Base-by-base conservation (phyloP, 208 protist genomes). In the Trypanosoma mega region DNA sequence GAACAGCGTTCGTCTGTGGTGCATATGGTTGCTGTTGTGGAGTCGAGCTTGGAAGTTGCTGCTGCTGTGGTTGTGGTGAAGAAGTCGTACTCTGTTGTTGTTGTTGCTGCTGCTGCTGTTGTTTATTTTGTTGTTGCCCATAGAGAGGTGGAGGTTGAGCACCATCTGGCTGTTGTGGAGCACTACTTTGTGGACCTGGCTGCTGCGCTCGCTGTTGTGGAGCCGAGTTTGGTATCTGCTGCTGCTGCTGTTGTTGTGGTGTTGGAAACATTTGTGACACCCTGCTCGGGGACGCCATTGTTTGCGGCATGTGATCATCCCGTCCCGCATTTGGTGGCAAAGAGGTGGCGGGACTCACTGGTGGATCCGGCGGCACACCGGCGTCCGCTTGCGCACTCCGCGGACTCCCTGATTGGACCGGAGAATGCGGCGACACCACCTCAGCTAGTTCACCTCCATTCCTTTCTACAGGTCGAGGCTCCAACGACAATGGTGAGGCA, bases 361-460 rank as follows among this genome's bases (percentile, higher is more conserved):
- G 34, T 29, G 34, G 16, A 27, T 55, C 44, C 20, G 74, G 14
- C 27, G 37, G 18, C 21, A 39, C 23, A 5, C 29, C 41, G 45
- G 54, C 16, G 29, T 23, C 58, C 21, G 16, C 29, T 18, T 46
- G n/a, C n/a, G n/a, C n/a, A n/a, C n/a, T 31, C 8, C 36, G 39
- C 8, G 54, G 6, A 36, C 41, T 29, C 30, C 12, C 37, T 11
- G 58, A 48, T 26, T 51, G 57, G n/a, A 33, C 54, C 33, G n/a
- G 20, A 47, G 53, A 43, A 52, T 69, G 7, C 73, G 60, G 21
- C 43, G 51, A 31, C 63, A 73, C 30, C 60, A 60, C 0, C 68
- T 67, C 34, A 77, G 30, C 21, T 31, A n/a, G n/a, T n/a, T n/a
- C n/a, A n/a, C n/a, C n/a, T n/a, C n/a, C n/a, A n/a, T n/a, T n/a